Base-by-base conservation (phyloP, 441 rosid genomes). In the Geranium incanum region DNA sequence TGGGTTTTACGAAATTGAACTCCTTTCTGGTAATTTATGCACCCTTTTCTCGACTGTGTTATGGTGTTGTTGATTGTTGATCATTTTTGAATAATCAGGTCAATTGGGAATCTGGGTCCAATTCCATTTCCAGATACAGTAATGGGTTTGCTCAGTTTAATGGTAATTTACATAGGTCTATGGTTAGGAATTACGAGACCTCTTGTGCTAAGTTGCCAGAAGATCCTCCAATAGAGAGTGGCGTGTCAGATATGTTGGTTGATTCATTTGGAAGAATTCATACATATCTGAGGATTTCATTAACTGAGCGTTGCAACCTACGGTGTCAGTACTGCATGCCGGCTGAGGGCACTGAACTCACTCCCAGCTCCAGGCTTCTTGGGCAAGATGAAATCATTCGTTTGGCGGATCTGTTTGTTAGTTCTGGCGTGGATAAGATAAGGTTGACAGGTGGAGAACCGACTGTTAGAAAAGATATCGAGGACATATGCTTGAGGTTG, bases 361-460 rank as follows among this genome's bases (percentile, higher is more conserved):
- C 95, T 74, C 89, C 95, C 9, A 74, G 64, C 19, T 83, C 98
- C 36, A 84, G 83, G 59, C 77, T 93, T 73, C 83, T 93, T 7
- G 81, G 89, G 0, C 84, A 68, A 67, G 70, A 80, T 41, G 98
- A 93, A 88, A 85, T 91, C 68, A 73, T 91, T 67, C 86, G 81
- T 66, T 76, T 93, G 77, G 92, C 95, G 60, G 57, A 77, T 77
- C 87, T 93, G 28, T 93, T 91, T 72, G 97, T 89, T 28, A 73
- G 82, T 72, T 86, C 96, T 59, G 98, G 98, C 0, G 96, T 93
- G 63, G 77, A 91, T 69, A 93, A 93, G 78, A 91, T 93, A 75
- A 85, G 98, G 50, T 80, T 93, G 74, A 93, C 98, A 0, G 97
- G 98, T 67, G 98, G 98, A 8, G 97, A 93, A 84, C 98, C 97